A percentile compares a stretch with the other conserved stretches of the same genome.
These are phyloP conservation scores for Penicillium rolfsii DNA, from an alignment of 2,329 filamentous ascomycete genomes.

Conservation along the genomic window DNA sequence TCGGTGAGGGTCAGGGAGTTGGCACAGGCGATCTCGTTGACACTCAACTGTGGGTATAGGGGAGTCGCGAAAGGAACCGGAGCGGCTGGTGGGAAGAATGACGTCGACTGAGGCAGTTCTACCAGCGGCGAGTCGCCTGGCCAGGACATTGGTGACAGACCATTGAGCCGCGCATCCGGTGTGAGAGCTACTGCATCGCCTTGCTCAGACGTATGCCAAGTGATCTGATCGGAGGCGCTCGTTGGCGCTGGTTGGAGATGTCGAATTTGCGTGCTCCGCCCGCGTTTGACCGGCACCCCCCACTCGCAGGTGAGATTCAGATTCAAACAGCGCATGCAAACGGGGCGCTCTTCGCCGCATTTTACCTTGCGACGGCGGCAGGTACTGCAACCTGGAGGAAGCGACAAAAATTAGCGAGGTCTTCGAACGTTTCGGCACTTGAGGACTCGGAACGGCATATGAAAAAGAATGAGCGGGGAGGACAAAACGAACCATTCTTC, in stretches of 20 bases:
- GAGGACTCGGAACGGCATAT: neutral
- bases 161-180: constrained; percentile 15
- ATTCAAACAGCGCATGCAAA: constrained; percentile 39
- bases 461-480: constrained; percentile 6
- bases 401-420: neutral
- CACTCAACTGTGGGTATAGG: constrained; percentile 31
- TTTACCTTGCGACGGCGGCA: constrained; percentile 44
- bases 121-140: constrained; percentile 18
- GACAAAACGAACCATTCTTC: constrained; percentile 39
- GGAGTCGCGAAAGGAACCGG: constrained; percentile 24
- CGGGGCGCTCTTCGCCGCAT: constrained; percentile 41
- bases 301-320: constrained; percentile 41
- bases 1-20: constrained; percentile 41
- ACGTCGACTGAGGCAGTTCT: constrained; percentile 15
- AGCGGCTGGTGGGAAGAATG: constrained; percentile 23
- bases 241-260: constrained; percentile 32
- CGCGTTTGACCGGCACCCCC: constrained; percentile 37
- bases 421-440: neutral
- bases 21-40: constrained; percentile 30
- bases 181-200: constrained; percentile 16
- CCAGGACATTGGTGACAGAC: constrained; percentile 27
- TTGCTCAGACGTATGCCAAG: constrained; percentile 10
- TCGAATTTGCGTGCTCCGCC: constrained; percentile 29
- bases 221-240: constrained; percentile 15
- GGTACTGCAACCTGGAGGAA: constrained; percentile 41